Evolutionary conservation across 2,329 filamentous ascomycete genomes (phyloP), one percentile per base, ranked within the genome.

Genomic region (Thelonectria olida): DNA sequence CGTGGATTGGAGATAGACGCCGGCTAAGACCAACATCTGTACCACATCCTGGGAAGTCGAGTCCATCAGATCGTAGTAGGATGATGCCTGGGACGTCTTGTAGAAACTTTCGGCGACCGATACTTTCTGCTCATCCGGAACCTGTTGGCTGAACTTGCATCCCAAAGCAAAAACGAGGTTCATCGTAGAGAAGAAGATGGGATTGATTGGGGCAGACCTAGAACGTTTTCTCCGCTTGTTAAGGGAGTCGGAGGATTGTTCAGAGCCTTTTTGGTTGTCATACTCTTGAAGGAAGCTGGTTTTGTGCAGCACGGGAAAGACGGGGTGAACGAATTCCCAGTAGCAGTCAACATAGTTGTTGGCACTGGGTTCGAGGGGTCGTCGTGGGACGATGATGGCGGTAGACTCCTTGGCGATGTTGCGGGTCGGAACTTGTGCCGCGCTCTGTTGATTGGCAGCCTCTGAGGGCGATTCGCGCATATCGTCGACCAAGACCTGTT

Each of bases 1-100:
- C 0, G 61, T 63, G 2, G 53, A 61, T 22, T 63, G 61, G 2
- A 63, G 50, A n/a, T 61, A 61, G 23, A 63, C 44, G 2, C 58
- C 61, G 0, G 49, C 54, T 28, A 63, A 12, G 5, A 63, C 15
- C 4, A 61, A 22, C 53, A 54, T 50, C 44, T 63, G 61, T 0
- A 57, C 54, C 0, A 48, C 20, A 1, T 44, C 44, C 8, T 61
- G 20, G 2, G 61, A 54, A n/a, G 49, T 41, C 23, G 45, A 50
- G 10, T 63, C 58, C 4, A 63, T 31, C 5, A 41, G 22, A 6
- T 61, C 58, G 23, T 58, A 45, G 5, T 41, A 23, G 17, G 38
- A 49, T 13, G 50, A 23, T 4, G 20, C 9, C 22, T 53, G 47
- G 7, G 61, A 60, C n/a, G 47, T 48, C n/a, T 61, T 52, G 34